These are phyloP conservation scores for Pelargonium hybrid DNA, from an alignment of 441 rosid species.

Conservation along the genomic window DNA sequence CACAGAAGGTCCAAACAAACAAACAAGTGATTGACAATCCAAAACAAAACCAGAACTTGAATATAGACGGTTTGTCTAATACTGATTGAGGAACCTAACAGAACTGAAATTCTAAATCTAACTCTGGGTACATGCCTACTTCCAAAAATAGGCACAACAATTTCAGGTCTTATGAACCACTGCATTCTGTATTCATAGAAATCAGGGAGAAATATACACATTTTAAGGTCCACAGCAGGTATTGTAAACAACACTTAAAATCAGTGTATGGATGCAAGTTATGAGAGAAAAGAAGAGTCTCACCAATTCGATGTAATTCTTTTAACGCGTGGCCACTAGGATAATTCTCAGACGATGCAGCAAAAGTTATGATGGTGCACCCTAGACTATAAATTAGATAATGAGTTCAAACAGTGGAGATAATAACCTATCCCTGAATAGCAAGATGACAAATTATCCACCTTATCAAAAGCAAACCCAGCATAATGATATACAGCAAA, in stretches of 20 bases:
- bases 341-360: conserved; percentile 86
- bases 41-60: no score
- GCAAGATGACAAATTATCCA: conserved; percentile 22
- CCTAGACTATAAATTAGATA: conserved; percentile 58
- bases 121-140: no score
- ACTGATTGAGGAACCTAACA: no score
- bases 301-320: conserved; percentile 64
- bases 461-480: conserved; percentile 64
- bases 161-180: neutral
- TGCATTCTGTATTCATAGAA: neutral
- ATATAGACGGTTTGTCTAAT: no score
- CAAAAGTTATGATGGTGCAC: conserved; percentile 56
- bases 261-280: neutral
- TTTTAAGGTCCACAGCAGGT: no score
- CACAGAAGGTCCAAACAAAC: no score
- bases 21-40: no score
- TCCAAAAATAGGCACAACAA: neutral
- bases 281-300: conserved; percentile 25
- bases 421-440: conserved; percentile 9
- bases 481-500: conserved; percentile 45
- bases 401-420: conserved; percentile 22
- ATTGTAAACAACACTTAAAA: neutral
- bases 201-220: neutral
- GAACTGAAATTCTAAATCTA: no score
- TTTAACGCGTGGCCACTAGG: conserved; percentile 82